Base-by-base conservation (phyloP, 768 basidiomycete genomes). In the Tricholoma sp. region DNA sequence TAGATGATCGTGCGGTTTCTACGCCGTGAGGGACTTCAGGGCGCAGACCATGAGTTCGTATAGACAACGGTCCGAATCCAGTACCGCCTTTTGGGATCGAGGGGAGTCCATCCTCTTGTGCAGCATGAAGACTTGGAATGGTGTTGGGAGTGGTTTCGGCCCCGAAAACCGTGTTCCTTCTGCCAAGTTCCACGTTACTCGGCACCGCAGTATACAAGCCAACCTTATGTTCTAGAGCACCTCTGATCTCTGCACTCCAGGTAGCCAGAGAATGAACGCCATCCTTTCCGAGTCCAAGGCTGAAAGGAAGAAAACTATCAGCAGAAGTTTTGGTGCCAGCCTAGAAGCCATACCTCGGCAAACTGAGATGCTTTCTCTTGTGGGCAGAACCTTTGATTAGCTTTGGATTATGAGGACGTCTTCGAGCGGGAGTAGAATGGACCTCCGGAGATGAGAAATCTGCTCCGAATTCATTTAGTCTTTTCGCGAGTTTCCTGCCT, bases 311-410 rank as follows among this genome's bases (percentile, higher is more conserved):
- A 18, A 61, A 15, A 50, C 10, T 18, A 1, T 56, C n/a, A 59
- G 59, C 36, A 53, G 32, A 45, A 47, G 50, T 28, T 29, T 59
- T 37, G 20, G 41, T 8, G 17, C 41, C 39, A 24, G 42, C 24
- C 56, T 11, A 4, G 62, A 28, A 57, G 20, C 61, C 76, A 52
- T 68, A 85, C 85, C 85, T 87, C 1, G 86, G 84, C 55, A 88
- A 72, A 72, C 86, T 86, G 68, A 81, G 81, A 61, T 85, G 84
- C 50, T 83, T 79, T 62, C 76, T 79, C 68, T 80, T 85, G 69
- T 85, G 84, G 44, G 67, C 68, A 31, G 82, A 80, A 31, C 66
- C 70, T 68, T 82, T 85, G 65, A 73, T 72, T 51, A 53, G 66
- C 54, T 66, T 68, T 49, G 65, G 60, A 45, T 69, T 66, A 44